A percentile compares a stretch with the other conserved stretches of the same genome.
Conservation (phyloP, 169 alveolate genomes). For the Cryptosporidium felis region DNA sequence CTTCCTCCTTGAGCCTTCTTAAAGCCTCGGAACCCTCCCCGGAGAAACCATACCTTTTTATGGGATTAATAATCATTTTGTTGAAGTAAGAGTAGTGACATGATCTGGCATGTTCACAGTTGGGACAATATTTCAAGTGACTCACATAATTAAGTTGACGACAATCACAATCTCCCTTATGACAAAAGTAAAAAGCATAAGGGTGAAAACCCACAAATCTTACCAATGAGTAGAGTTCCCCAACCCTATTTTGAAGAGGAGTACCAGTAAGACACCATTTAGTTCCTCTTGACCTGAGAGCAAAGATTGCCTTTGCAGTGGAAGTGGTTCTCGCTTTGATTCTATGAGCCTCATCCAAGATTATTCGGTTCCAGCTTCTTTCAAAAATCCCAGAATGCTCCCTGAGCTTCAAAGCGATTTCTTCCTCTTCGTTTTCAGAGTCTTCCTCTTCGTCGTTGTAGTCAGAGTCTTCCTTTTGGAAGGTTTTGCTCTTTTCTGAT, state of each 20-base stretch:
- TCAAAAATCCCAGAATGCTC: constrained; percentile 67
- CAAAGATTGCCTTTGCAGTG: constrained; percentile 87
- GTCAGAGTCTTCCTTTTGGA: not conserved
- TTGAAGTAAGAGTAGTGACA: constrained; percentile 85
- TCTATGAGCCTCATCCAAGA: constrained; percentile 96
- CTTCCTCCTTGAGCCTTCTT: constrained; percentile 64
- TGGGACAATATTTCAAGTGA: constrained; percentile 77
- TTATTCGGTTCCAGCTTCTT: constrained; percentile 87
- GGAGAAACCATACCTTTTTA: constrained; percentile 81
- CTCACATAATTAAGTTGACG: constrained; percentile 76
- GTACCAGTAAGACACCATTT: constrained; percentile 97
- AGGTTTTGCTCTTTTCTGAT: not conserved
- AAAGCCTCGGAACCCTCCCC: constrained; percentile 81
- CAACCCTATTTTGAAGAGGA: constrained; percentile 94
- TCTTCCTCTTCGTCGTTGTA: constrained; percentile 17
- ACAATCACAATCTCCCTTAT: constrained; percentile 85
- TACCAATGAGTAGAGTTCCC: constrained; percentile 93
- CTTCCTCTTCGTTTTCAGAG: constrained; percentile 56
- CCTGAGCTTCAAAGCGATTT: constrained; percentile 14
- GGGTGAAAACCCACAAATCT: constrained; percentile 91
- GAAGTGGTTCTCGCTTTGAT: constrained; percentile 91
- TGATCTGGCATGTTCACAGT: constrained; percentile 84
- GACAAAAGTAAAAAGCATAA: constrained; percentile 91
- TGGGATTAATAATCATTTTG: constrained; percentile 84
- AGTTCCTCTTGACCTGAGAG: constrained; percentile 80